A percentile compares a stretch with the other conserved stretches of the same genome.
Conservation (phyloP, 164 flowering plant genomes). For the Vitis riparia region DNA sequence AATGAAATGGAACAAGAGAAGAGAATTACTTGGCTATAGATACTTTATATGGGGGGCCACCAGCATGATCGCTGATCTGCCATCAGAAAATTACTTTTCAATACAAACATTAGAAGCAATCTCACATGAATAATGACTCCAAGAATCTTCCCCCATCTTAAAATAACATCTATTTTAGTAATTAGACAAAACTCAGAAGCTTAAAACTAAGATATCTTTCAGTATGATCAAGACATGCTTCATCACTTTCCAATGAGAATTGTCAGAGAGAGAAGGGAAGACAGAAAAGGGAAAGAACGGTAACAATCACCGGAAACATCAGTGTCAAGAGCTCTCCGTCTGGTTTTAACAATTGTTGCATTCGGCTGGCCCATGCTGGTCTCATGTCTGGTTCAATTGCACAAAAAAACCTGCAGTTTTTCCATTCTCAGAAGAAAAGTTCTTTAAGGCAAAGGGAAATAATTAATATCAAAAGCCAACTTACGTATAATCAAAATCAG, state of each 20-base stretch:
- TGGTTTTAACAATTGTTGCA: slow-evolving; percentile 58
- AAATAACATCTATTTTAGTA: no score
- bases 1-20: neutral
- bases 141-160: no score
- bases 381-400: slow-evolving; percentile 77
- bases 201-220: no score
- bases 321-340: slow-evolving; percentile 90
- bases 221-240: no score
- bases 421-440: slow-evolving; percentile 1
- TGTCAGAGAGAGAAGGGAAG: no score
- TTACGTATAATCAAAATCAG: slow-evolving; percentile 83
- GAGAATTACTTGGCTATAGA: slow-evolving; percentile 62
- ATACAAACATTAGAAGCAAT: neutral
- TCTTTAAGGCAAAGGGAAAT: neutral
- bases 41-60: slow-evolving; percentile 80
- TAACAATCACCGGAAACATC: slow-evolving; percentile 66
- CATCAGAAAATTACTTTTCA: slow-evolving; percentile 12
- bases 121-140: no score
- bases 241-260: no score
- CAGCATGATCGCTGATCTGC: slow-evolving; percentile 67
- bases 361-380: slow-evolving; percentile 59
- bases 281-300: neutral
- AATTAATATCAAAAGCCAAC: slow-evolving; percentile 22
- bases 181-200: no score
- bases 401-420: slow-evolving; percentile 70